phyloP scores from a whole-genome alignment of 345 rosid species.

The Populus alba region DNA sequence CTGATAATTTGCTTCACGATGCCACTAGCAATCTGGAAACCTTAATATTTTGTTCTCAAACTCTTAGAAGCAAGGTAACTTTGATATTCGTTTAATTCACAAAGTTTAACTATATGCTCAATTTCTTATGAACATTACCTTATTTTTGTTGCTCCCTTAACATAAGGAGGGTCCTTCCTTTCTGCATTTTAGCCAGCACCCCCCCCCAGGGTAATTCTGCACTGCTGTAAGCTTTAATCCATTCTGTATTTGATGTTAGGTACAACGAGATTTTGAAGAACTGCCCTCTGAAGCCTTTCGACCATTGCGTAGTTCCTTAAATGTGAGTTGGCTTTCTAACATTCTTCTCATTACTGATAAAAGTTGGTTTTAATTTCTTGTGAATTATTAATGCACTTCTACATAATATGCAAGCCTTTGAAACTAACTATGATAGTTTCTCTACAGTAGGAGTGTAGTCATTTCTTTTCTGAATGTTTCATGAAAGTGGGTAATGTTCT shows the following conservation, averaged over 20 bases:
- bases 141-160: neutral
- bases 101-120: neutral
- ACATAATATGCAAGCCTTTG: neutral
- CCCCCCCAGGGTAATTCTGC: neutral
- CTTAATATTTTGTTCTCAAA: constrained; percentile 95
- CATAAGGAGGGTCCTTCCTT: neutral
- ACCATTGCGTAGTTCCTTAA: constrained; percentile 70
- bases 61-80: constrained; percentile 99
- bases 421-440: neutral
- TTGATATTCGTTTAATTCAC: constrained; percentile 9
- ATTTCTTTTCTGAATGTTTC: neutral
- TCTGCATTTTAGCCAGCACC: neutral
- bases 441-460: neutral
- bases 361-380: constrained; percentile 1
- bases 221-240: neutral
- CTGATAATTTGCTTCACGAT: constrained; percentile 99
- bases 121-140: neutral
- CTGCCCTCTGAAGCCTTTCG: constrained; percentile 94
- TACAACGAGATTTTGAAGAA: constrained; percentile 97
- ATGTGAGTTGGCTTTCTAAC: constrained; percentile 44
- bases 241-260: constrained; percentile 46
- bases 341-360: constrained; percentile 8
- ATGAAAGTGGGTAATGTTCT: neutral
- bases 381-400: neutral
- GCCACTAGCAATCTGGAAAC: constrained; percentile 94